Percentiles rank a stretch among this genome's conserved stretches.
Evolutionary conservation across 495 filamentous ascomycete genomes (phyloP).

Genomic region (Aspergillus bertholletiae): DNA sequence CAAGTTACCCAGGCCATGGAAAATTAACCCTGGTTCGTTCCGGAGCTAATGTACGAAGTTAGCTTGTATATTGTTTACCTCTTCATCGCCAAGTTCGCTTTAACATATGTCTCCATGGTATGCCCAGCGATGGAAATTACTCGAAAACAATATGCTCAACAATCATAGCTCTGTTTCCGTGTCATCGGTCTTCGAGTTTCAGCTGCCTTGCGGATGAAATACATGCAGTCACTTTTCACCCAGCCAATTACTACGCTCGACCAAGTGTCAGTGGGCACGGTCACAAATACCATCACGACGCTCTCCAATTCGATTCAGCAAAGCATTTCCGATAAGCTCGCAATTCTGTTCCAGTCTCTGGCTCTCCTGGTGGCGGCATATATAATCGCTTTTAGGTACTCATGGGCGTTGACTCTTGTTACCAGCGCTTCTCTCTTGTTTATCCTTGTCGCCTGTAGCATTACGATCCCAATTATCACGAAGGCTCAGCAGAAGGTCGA

Average conservation of each 20-base stretch:
- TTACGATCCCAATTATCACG: slow-evolving; percentile 42
- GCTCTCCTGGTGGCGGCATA: slow-evolving; percentile 50
- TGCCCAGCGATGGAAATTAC: background rate
- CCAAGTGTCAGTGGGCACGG: slow-evolving; percentile 28
- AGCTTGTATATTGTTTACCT: slow-evolving; percentile 37
- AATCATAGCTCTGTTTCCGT: slow-evolving; percentile 46
- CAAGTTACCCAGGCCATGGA: slow-evolving; percentile 1
- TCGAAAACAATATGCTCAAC: background rate
- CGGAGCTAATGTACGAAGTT: background rate
- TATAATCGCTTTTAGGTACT: slow-evolving; percentile 46
- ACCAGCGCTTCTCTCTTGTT: slow-evolving; percentile 38
- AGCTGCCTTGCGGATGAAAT: slow-evolving; percentile 26
- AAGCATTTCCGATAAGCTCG: slow-evolving; percentile 60
- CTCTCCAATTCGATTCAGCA: slow-evolving; percentile 62
- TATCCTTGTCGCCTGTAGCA: slow-evolving; percentile 24
- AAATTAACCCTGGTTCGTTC: background rate
- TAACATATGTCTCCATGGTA: slow-evolving; percentile 32
- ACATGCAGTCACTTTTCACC: slow-evolving; percentile 29
- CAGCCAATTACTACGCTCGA: slow-evolving; percentile 31
- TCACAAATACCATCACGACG: slow-evolving; percentile 58
- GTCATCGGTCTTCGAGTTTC: slow-evolving; percentile 40
- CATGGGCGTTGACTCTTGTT: slow-evolving; percentile 46
- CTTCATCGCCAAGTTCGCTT: slow-evolving; percentile 35
- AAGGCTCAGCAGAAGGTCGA: slow-evolving; percentile 24
- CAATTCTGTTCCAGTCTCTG: slow-evolving; percentile 45